These are phyloP conservation scores for Amanita thiersii DNA, from an alignment of 768 basidiomycete species.

Conservation along the genomic window DNA sequence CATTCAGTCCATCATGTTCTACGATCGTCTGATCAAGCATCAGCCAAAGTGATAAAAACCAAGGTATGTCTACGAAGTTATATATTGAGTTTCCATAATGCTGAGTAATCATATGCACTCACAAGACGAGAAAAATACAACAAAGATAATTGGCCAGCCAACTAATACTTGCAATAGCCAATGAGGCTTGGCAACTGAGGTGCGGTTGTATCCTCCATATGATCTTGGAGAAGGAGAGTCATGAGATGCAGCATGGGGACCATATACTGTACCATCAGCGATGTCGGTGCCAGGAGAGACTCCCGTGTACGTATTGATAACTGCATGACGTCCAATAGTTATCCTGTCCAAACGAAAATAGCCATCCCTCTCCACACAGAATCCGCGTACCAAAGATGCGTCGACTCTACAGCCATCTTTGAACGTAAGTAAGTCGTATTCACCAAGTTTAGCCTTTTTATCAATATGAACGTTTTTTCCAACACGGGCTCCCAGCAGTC, in stretches of 20 bases:
- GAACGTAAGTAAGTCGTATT: conserved; percentile 36
- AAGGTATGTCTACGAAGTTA: conserved; percentile 28
- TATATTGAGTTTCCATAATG: too few species aligned
- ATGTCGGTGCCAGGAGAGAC: conserved; percentile 32
- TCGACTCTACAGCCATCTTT: conserved; percentile 37
- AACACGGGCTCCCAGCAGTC: too few species aligned
- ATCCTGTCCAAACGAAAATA: conserved; percentile 31
- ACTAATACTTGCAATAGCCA: too few species aligned
- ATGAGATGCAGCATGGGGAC: conserved; percentile 38
- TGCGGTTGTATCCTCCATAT: conserved; percentile 32
- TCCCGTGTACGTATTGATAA: conserved; percentile 36
- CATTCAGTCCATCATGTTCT: conserved; percentile 17
- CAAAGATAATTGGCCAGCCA: too few species aligned
- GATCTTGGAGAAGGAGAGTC: conserved; percentile 27
- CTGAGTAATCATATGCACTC: too few species aligned
- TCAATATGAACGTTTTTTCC: too few species aligned
- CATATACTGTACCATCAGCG: conserved; percentile 28
- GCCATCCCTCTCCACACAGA: conserved; percentile 38
- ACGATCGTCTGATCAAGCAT: conserved; percentile 28
- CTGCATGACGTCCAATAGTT: conserved; percentile 27
- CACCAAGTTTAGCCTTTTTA: too few species aligned
- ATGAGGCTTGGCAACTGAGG: too few species aligned
- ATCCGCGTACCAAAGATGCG: conserved; percentile 29
- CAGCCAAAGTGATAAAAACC: conserved; percentile 29
- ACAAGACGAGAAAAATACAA: too few species aligned